Base-by-base conservation (phyloP, 108 stramenopile species). In the Fragilaria crotonensis region DNA sequence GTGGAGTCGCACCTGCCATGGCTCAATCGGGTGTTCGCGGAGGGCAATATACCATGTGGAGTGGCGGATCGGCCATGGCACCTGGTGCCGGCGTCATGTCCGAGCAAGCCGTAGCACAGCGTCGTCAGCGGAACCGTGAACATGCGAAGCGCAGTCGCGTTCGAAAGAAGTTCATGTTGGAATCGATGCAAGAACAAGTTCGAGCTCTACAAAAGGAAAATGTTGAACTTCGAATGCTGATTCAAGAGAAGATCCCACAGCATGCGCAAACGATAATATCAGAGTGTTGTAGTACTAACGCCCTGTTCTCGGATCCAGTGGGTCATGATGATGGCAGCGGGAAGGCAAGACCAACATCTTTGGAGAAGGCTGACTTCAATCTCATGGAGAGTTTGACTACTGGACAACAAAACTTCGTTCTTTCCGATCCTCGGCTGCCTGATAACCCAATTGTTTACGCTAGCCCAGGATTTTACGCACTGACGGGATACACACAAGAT, bases 381-480 rank as follows among this genome's bases (percentile, higher is more conserved):
- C 70, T 94, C 26, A 90, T 94, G 55, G 67, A 80, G 48, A 87
- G 84, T 48, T 68, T 94, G 5, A 83, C 73, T 5, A 70, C 81
- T 21, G 89, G 89, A 36, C 93, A 90, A 63, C 85, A 87, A 61
- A 87, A 87, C 71, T 95, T 95, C 68, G 82, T 87, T 20, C 60
- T 95, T 36, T 94, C 96, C 3, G 97, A 98, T 71, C 96, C 97
- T n/a, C 81, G 90, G 25, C 79, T 97, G 26, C 95, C 97, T 7
- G 97, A 98, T 63, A 98, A 97, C 68, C 97, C 95, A 4, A 93
- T 96, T 52, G 95, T 94, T 18, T 96, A 84, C 75, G 95, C 89
- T 19, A 83, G 78, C 56, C 77, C 75, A 47, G 89, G 90, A 30
- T 98, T 98, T 75, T 91, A 95, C 61, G 67, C 75, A 41, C 70